Evolutionary conservation across 805 yeast species (phyloP), one percentile per base, ranked within the genome.

Genomic region (Barnettozyma populi): DNA sequence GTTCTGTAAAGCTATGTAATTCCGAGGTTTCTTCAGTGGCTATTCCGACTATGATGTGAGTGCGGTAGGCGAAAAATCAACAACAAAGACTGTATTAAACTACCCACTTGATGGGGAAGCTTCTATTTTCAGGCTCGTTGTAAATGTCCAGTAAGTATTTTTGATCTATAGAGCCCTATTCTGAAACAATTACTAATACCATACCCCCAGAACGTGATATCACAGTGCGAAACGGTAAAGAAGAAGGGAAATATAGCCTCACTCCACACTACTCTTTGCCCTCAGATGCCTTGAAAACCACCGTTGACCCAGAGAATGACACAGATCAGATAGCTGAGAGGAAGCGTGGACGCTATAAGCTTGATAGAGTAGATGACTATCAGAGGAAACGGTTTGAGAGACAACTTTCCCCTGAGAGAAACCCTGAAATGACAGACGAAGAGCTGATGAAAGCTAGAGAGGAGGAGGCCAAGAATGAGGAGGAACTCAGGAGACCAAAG

Each of bases 341-440:
- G 41, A 55, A 57, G 38, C 50, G 58, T 18, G 49, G 53, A 6
- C 60, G 64, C 45, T 56, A 67, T 1, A 56, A 65, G 23, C 61
- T 54, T 35, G 65, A 67, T 4, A 65, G 71, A 18, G 80, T 75
- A 54, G 65, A 68, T 40, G 75, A 71, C 5, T 82, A 79, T 57
- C 82, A 77, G 42, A 68, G 63, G 49, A 68, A 71, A 50, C 55
- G 72, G 25, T 61, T 62, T 24, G 62, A 65, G 34, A 49, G 70
- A 25, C 59, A 52, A 24, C 48, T 67, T 7, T 59, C 64, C 0
- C 62, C 61, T 6, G 66, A 56, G 16, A 50, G 68, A 45, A 64
- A 65, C 43, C 59, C 64, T 19, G 47, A 43, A n/a, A 50, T 62
- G 27, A 57, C 73, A 1, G 76, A 77, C 52, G 70, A 70, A 44